Base-by-base conservation (phyloP, 169 alveolate species). In the Eimeria falciformis region DNA sequence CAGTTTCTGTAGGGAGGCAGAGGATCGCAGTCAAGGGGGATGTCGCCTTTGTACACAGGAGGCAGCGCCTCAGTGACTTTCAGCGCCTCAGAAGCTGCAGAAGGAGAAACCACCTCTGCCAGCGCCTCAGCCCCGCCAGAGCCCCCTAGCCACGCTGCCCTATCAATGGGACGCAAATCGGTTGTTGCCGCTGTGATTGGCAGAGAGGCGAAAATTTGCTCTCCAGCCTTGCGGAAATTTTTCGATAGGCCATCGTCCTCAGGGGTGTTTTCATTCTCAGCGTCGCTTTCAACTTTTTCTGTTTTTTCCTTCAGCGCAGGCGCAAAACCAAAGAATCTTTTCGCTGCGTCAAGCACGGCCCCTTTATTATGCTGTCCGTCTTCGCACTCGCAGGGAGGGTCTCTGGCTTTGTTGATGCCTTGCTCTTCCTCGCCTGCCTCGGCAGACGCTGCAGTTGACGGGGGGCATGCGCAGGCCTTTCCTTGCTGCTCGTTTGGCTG, bases 11-110 rank as follows among this genome's bases (percentile, higher is more conserved):
- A 81, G 25, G 90, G 90, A 14, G 58, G 90, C 11, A 81, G 2
- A 7, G 90, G 90, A 40, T 81, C 73, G 77, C 90, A 81, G 58
- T 81, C 77, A 3, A 81, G 90, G 2, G 40, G 75, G 29, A 53
- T 23, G 17, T 45, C 78, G 18, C 47, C 75, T 43, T 37, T 81
- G 77, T 81, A 81, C 56, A 33, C 46, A 3, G 90, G 77, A 68
- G 79, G 79, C 6, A 68, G 79, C 9, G 77, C 18, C 43, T 56
- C 43, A 45, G 43, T 53, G 47, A 11, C 5, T 17, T 12, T 40
- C 68, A 12, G 43, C 43, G 66, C 66, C 56, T 25, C 37, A 1
- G 5, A 6, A n/a, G n/a, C n/a, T n/a, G n/a, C n/a, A n/a, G n/a
- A n/a, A n/a, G n/a, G n/a, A n/a, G n/a, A n/a, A n/a, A n/a, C 27